A percentile compares a stretch with the other conserved stretches of the same genome.
phyloP scores from a whole-genome alignment of 148 eudicot species.

The Diospyros lotus region DNA sequence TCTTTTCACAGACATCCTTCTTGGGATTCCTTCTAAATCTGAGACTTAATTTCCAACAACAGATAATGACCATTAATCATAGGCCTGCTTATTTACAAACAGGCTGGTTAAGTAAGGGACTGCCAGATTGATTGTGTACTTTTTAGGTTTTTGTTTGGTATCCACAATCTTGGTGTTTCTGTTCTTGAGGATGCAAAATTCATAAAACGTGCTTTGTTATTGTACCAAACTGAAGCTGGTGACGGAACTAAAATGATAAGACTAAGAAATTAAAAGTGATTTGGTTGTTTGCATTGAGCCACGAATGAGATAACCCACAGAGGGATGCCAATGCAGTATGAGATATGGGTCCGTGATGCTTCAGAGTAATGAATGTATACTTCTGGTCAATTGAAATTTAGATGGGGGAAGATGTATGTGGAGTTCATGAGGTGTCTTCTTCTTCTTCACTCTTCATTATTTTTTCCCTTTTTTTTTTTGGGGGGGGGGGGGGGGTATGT shows the following conservation, averaged over 20 bases:
- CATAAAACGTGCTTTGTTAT: background rate
- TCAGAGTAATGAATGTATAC: background rate
- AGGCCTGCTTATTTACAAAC: too few relatives aligned
- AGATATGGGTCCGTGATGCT: conserved; percentile 3
- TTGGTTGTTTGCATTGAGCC: background rate
- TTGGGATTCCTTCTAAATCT: background rate
- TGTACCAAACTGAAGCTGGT: background rate
- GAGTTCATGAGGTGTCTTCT: background rate
- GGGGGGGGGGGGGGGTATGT: too few relatives aligned
- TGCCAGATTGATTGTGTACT: background rate
- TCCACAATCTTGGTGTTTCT: background rate
- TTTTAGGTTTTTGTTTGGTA: background rate
- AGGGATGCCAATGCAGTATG: background rate
- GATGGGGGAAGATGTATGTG: background rate
- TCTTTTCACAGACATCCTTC: background rate
- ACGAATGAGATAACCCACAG: background rate
- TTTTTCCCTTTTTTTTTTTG: too few relatives aligned
- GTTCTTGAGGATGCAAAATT: conserved; percentile 8
- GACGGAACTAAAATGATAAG: background rate
- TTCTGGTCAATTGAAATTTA: background rate
- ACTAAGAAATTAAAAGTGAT: background rate
- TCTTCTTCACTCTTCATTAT: too few relatives aligned
- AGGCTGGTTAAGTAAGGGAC: background rate
- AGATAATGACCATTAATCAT: too few relatives aligned
- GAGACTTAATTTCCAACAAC: background rate